These are phyloP conservation scores for Neltuma alba DNA, from an alignment of 306 rosid species.

Conservation along the genomic window DNA sequence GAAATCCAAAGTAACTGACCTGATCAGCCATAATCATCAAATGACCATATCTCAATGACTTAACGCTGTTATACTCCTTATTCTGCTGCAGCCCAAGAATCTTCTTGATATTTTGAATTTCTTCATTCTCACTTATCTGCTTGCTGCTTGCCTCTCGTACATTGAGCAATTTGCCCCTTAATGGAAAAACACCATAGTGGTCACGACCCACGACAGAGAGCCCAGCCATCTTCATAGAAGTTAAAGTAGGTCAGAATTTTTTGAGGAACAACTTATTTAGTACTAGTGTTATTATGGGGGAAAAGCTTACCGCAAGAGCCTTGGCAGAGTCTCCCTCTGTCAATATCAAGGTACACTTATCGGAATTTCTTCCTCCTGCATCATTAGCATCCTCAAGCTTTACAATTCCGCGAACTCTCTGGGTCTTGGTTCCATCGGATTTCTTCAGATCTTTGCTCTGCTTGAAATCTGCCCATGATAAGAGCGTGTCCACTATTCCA, in stretches of 20 bases:
- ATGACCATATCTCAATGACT: slow-evolving; percentile 92
- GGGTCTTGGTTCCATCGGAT: slow-evolving; percentile 92
- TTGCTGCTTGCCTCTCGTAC: slow-evolving; percentile 91
- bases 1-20: slow-evolving; percentile 45
- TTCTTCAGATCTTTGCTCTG: slow-evolving; percentile 90
- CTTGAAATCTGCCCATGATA: slow-evolving; percentile 92
- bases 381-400: slow-evolving; percentile 94
- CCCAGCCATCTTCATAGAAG: slow-evolving; percentile 80
- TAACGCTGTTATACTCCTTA: slow-evolving; percentile 66
- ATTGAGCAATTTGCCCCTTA: slow-evolving; percentile 91
- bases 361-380: slow-evolving; percentile 92
- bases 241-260: slow-evolving; percentile 12
- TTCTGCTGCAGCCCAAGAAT: slow-evolving; percentile 95
- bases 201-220: slow-evolving; percentile 92
- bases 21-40: slow-evolving; percentile 99
- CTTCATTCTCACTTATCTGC: slow-evolving; percentile 83
- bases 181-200: slow-evolving; percentile 88
- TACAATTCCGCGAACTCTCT: slow-evolving; percentile 73
- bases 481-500: slow-evolving; percentile 85
- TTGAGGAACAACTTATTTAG: background rate
- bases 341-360: slow-evolving; percentile 85
- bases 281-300: background rate
- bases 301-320: slow-evolving; percentile 86
- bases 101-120: slow-evolving; percentile 85
- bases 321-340: slow-evolving; percentile 99